A percentile compares a stretch with the other conserved stretches of the same genome.
These are phyloP conservation scores for Pythium phragmiticola DNA, from an alignment of 352 stramenopile genomes.

Conservation along the genomic window DNA sequence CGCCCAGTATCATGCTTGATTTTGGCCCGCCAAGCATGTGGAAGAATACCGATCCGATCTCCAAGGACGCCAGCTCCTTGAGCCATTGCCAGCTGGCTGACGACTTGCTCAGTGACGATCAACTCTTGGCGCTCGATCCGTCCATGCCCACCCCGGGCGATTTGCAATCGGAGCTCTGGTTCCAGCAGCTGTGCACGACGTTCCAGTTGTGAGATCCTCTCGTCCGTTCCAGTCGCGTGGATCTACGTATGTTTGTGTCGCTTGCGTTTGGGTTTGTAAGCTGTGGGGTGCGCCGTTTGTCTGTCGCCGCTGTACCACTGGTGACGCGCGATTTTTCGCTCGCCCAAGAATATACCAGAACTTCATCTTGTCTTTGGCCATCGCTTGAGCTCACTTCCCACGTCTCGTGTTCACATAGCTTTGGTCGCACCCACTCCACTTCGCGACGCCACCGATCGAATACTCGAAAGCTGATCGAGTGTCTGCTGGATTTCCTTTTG, in stretches of 20 bases:
- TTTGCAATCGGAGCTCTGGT: slow-evolving; percentile 16
- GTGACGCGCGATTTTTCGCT: background rate
- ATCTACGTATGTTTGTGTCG: background rate
- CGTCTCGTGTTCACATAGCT: background rate
- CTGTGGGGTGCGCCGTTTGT: slow-evolving; percentile 9
- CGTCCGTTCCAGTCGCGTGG: background rate
- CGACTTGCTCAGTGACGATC: slow-evolving; percentile 41
- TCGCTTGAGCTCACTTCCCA: background rate
- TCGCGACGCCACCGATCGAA: slow-evolving; percentile 22
- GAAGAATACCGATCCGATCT: slow-evolving; percentile 34
- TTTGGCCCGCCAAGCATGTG: slow-evolving; percentile 55
- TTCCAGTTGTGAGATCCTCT: slow-evolving; percentile 17
- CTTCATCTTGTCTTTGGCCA: background rate
- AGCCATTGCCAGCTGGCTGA: slow-evolving; percentile 40
- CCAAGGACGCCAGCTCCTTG: slow-evolving; percentile 25
- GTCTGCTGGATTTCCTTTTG: slow-evolving; percentile 56
- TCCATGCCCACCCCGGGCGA: slow-evolving; percentile 11
- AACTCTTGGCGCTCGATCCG: slow-evolving; percentile 17
- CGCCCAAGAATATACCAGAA: slow-evolving; percentile 12
- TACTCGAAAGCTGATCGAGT: slow-evolving; percentile 50
- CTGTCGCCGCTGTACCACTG: slow-evolving; percentile 8
- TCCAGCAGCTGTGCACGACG: slow-evolving; percentile 16
- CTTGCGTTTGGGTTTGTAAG: slow-evolving; percentile 4
- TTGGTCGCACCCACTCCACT: background rate
- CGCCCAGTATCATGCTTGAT: slow-evolving; percentile 40